Percentiles rank a stretch among this genome's conserved stretches.
phyloP scores from a whole-genome alignment of 2,329 filamentous ascomycete species.

The Fusarium scirpi region DNA sequence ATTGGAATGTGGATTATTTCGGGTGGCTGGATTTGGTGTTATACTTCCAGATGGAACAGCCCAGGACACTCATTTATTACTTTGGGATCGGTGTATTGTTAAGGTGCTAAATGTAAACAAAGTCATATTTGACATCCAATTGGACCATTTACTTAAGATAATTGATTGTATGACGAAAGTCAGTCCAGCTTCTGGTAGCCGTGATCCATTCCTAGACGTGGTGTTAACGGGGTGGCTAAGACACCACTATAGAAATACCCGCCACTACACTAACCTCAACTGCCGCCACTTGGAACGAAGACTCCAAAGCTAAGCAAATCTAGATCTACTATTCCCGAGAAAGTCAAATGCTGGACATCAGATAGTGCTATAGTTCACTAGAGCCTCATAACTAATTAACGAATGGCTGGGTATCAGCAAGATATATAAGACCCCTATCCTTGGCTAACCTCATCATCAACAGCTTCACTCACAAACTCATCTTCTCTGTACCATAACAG shows the following conservation, averaged over 20 bases:
- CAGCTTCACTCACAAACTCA: background rate
- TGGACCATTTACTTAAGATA: background rate
- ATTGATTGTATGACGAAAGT: background rate
- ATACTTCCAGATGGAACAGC: background rate
- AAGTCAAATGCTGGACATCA: background rate
- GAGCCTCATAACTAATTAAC: background rate
- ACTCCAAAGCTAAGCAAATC: background rate
- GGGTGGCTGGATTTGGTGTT: background rate
- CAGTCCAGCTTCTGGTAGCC: background rate
- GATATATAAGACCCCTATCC: conserved; percentile 18
- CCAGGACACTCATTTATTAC: background rate
- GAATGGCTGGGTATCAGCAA: conserved; percentile 1
- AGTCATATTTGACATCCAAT: background rate
- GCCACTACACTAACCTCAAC: conserved; percentile 10
- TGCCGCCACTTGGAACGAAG: conserved; percentile 28
- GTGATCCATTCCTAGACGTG: background rate
- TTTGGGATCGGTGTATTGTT: background rate
- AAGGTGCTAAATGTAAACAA: background rate
- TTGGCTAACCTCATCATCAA: background rate
- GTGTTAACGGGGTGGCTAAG: conserved; percentile 14
- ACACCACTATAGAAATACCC: conserved; percentile 10
- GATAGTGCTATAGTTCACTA: background rate
- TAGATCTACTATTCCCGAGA: background rate
- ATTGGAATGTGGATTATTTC: background rate
- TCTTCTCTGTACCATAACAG: background rate